A percentile compares a stretch with the other conserved stretches of the same genome.
Evolutionary conservation across 148 eudicot species (phyloP).

Genomic region (Rhododendron molle): DNA sequence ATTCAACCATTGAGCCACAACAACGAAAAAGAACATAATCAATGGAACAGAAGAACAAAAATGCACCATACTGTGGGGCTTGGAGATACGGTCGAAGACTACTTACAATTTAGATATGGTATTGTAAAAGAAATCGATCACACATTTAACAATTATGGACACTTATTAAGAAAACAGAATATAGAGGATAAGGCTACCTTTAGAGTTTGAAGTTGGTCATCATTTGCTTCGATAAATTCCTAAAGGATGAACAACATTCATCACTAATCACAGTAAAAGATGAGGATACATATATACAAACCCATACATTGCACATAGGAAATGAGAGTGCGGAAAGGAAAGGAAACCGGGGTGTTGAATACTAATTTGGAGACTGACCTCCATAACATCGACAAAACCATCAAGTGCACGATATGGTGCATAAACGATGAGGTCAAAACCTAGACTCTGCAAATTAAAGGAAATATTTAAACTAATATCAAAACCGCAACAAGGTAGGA

Average conservation of each 20-base stretch:
- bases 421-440: conserved; percentile 94
- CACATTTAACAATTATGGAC: neutral
- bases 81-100: neutral
- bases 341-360: conserved; percentile 1
- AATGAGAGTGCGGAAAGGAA: neutral
- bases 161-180: neutral
- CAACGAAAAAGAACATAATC: neutral
- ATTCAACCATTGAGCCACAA: neutral
- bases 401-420: conserved; percentile 88
- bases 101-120: neutral
- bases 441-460: conserved; percentile 67
- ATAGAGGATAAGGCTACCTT: conserved; percentile 37
- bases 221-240: conserved; percentile 64
- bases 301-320: no score
- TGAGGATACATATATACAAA: neutral
- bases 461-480: conserved; percentile 11
- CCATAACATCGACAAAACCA: conserved; percentile 78
- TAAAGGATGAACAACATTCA: conserved; percentile 21
- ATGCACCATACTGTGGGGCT: neutral
- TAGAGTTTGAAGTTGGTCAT: conserved; percentile 53
- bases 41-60: neutral
- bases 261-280: conserved; percentile 11
- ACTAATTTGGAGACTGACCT: conserved; percentile 43
- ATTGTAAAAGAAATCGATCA: neutral
- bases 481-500: neutral